These are phyloP conservation scores for Saccharomycopsis crataegensis DNA, from an alignment of 1,139 yeast genomes.

Conservation along the genomic window DNA sequence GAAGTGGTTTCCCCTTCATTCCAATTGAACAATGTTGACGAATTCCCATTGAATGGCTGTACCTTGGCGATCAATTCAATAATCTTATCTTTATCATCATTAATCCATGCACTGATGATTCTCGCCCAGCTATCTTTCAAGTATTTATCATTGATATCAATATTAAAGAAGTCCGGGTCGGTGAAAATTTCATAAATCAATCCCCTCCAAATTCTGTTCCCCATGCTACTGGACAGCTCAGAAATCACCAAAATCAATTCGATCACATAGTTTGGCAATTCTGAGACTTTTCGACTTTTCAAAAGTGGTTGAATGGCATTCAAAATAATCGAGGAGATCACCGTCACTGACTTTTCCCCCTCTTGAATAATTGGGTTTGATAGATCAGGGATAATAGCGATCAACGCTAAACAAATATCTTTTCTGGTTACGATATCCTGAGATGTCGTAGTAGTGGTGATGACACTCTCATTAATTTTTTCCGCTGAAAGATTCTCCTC, in stretches of 20 bases:
- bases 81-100: conserved; percentile 51
- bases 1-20: conserved; percentile 61
- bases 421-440: conserved; percentile 26
- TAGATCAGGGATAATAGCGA: conserved; percentile 33
- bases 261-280: conserved; percentile 28
- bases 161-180: conserved; percentile 36
- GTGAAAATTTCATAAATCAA: conserved; percentile 31
- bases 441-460: neutral
- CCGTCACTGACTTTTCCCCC: conserved; percentile 36
- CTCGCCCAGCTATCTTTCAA: conserved; percentile 41
- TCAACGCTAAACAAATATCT: conserved; percentile 33
- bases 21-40: conserved; percentile 65
- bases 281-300: conserved; percentile 31
- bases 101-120: conserved; percentile 49
- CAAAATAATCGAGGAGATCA: conserved; percentile 34
- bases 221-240: conserved; percentile 19
- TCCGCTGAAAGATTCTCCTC: neutral
- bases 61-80: conserved; percentile 46
- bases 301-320: conserved; percentile 37
- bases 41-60: conserved; percentile 43
- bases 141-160: conserved; percentile 21
- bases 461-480: conserved; percentile 1
- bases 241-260: conserved; percentile 23
- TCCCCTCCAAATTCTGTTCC: conserved; percentile 32
- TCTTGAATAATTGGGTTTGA: conserved; percentile 36